Percentiles rank a stretch among this genome's conserved stretches.
Conservation (phyloP, 2,329 filamentous ascomycete genomes). For the Magnaporthiopsis rhizophila region DNA sequence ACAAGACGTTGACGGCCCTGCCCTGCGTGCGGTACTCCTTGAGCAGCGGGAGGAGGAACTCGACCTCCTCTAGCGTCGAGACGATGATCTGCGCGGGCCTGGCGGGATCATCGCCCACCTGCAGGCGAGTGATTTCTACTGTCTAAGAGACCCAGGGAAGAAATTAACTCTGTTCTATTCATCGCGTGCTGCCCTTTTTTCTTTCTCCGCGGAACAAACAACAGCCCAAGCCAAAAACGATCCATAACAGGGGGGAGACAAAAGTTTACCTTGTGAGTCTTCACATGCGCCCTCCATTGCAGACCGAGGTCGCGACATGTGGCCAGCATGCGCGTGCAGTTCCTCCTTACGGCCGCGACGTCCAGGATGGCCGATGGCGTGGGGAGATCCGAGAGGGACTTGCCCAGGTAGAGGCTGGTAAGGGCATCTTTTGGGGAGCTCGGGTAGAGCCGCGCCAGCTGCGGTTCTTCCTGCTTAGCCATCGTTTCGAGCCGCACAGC, state of each 20-base stretch:
- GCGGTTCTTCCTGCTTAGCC: neutral
- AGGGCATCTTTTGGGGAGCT: slow-evolving; percentile 26
- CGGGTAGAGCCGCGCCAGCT: slow-evolving; percentile 5
- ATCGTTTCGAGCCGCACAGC: neutral
- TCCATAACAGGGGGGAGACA: neutral
- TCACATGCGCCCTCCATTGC: slow-evolving; percentile 67
- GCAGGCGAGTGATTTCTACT: slow-evolving; percentile 54
- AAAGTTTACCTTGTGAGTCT: slow-evolving; percentile 65
- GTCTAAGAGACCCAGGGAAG: slow-evolving; percentile 34
- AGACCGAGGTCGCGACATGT: slow-evolving; percentile 15
- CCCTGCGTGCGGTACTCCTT: slow-evolving; percentile 39
- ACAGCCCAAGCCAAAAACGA: neutral
- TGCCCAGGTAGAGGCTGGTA: slow-evolving; percentile 44
- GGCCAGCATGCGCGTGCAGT: slow-evolving; percentile 46
- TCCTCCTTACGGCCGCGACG: slow-evolving; percentile 53
- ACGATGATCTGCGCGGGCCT: slow-evolving; percentile 54
- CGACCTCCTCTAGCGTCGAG: slow-evolving; percentile 68
- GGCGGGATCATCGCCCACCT: slow-evolving; percentile 50
- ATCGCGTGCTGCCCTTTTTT: neutral
- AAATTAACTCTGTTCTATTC: slow-evolving; percentile 20
- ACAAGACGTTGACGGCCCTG: slow-evolving; percentile 40
- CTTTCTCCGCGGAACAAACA: neutral
- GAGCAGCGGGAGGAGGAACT: slow-evolving; percentile 55
- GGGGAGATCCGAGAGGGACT: slow-evolving; percentile 35
- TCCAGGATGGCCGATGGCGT: slow-evolving; percentile 65